These are phyloP conservation scores for Didymella lethalis DNA, from an alignment of 2,329 filamentous ascomycete genomes.

Conservation along the genomic window DNA sequence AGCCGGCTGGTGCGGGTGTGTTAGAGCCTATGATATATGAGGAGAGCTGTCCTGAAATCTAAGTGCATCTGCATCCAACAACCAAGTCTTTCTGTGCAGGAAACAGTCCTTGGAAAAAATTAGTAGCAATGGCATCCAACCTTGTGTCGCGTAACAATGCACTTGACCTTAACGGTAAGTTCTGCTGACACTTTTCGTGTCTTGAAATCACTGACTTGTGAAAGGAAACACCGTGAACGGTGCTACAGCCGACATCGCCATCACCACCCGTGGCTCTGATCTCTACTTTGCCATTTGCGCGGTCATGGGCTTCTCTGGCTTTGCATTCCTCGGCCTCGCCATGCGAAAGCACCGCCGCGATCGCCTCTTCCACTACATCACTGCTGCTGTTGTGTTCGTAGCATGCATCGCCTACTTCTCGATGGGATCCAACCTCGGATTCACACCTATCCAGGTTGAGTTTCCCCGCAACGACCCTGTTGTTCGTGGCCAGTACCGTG, in stretches of 20 bases:
- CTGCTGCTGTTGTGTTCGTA: slow-evolving; percentile 64
- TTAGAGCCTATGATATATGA: slow-evolving; percentile 4
- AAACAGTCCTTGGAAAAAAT: slow-evolving; percentile 1
- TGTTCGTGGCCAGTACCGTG: slow-evolving; percentile 62
- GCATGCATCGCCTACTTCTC: slow-evolving; percentile 70
- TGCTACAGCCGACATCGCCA: slow-evolving; percentile 60
- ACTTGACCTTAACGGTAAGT: slow-evolving; percentile 33
- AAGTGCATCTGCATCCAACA: background rate
- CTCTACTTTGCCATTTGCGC: slow-evolving; percentile 70
- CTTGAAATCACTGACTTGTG: background rate
- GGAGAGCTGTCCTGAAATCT: background rate
- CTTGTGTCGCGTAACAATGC: slow-evolving; percentile 31
- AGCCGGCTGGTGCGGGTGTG: background rate
- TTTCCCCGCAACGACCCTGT: slow-evolving; percentile 58
- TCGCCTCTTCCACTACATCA: slow-evolving; percentile 71
- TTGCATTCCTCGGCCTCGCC: slow-evolving; percentile 62
- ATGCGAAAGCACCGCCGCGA: slow-evolving; percentile 63
- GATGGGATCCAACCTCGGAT: slow-evolving; percentile 72
- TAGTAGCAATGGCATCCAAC: slow-evolving; percentile 13
- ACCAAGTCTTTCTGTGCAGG: slow-evolving; percentile 7
- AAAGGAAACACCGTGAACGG: slow-evolving; percentile 57
- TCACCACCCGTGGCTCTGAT: slow-evolving; percentile 67
- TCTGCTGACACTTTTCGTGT: background rate
- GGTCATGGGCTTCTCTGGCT: slow-evolving; percentile 64
- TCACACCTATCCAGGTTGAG: slow-evolving; percentile 68